Evolutionary conservation across 441 rosid species (phyloP), one percentile per base, ranked within the genome.

Genomic region (Metrosideros polymorpha): DNA sequence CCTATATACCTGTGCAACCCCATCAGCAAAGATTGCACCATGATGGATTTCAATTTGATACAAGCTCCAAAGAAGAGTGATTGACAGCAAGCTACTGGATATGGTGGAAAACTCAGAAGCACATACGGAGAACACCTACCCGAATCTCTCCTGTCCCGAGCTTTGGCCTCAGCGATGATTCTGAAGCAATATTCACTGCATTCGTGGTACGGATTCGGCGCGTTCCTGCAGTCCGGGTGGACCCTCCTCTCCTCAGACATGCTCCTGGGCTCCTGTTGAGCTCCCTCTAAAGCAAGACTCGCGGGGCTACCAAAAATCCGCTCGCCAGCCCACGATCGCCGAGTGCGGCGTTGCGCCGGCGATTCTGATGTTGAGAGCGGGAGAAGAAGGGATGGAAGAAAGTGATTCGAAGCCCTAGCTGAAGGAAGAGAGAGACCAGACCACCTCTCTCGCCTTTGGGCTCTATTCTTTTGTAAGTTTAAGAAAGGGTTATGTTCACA

Each of bases 131-230:
- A 71, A 71, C 82, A 12, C 82, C 17, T 83, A 77, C 92, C 90
- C 84, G 90, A 19, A 56, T 90, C 91, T 82, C 89, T 82, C 84
- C 89, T 90, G 56, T 87, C 93, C 45, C 30, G 91, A 24, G 92
- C 91, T 88, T 91, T 92, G 8, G 92, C 94, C 91, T 91, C 94
- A 30, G 93, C 94, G 12, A 95, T 95, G 84, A 93, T 92, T 85
- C 84, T 87, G 53, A 94, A 57, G 85, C 90, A 85, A n/a, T 52
- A 86, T 82, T 82, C 47, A 47, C 91, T 84, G 90, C 91, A 85
- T 49, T 76, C 86, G 45, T 83, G 86, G 84, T 83, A 89, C 61
- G 87, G 85, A 83, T 85, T 85, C 17, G 88, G 32, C 32, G 88
- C 88, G 53, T 87, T 87, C 50, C 86, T 79, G 84, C 88, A 87